Conservation (phyloP, 257 asterid species). For the Ballota nigra region DNA sequence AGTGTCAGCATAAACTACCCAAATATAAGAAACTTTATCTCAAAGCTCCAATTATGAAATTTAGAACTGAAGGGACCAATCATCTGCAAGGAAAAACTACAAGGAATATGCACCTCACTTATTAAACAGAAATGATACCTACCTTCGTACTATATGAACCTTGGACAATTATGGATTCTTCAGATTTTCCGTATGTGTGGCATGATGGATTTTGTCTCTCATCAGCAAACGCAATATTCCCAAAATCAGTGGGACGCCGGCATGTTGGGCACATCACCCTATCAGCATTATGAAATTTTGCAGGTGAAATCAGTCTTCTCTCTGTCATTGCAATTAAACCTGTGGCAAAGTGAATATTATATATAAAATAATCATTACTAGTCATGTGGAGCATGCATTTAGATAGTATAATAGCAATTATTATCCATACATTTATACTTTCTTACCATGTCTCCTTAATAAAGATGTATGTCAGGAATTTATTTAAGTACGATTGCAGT, state of each 20-base stretch:
- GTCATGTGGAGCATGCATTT: neutral
- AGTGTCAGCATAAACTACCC: neutral
- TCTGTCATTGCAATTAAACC: constrained; percentile 91
- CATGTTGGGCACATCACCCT: constrained; percentile 95
- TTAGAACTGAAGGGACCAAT: neutral
- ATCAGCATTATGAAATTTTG: constrained; percentile 38
- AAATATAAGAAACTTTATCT: neutral
- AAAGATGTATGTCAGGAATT: neutral
- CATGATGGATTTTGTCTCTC: constrained; percentile 44
- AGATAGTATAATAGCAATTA: neutral
- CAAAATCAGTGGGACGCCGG: constrained; percentile 74
- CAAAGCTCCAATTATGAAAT: neutral
- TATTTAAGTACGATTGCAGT: neutral
- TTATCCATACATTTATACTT: neutral
- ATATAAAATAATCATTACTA: constrained; percentile 3
- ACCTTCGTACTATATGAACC: constrained; percentile 99
- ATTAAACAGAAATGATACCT: constrained; percentile 13
- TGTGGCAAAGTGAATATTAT: constrained; percentile 28
- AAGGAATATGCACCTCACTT: constrained; percentile 8
- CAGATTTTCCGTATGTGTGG: constrained; percentile 41
- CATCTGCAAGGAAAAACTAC: constrained; percentile 1
- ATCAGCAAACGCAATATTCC: constrained; percentile 85
- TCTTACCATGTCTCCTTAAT: neutral
- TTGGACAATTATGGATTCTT: constrained; percentile 57
- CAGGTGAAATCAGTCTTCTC: constrained; percentile 47